Percentiles rank a stretch among this genome's conserved stretches.
Evolutionary conservation across 1,139 yeast genomes (phyloP).

Genomic region (Suhomyces coccinellae): DNA sequence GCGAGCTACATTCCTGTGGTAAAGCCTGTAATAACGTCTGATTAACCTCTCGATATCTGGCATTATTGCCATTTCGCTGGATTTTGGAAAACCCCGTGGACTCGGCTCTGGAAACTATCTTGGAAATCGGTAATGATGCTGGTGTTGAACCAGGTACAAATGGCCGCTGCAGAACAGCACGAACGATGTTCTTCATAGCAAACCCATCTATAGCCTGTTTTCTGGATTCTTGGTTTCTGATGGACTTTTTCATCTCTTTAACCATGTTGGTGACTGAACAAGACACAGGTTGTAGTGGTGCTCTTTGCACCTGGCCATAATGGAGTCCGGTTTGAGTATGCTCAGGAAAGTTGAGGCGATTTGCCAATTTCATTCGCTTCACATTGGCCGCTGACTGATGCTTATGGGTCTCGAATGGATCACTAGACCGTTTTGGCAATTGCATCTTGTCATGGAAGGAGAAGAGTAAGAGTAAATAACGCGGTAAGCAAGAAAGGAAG

Average conservation of each 20-base stretch:
- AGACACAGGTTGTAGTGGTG: conserved; percentile 2
- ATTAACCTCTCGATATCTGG: conserved; percentile 7
- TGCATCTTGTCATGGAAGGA: background rate
- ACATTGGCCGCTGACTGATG: conserved; percentile 18
- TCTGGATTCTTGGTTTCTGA: background rate
- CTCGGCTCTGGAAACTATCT: conserved; percentile 4
- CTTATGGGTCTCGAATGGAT: conserved; percentile 21
- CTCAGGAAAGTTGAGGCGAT: conserved; percentile 9
- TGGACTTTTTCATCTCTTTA: background rate
- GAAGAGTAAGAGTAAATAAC: too few species aligned
- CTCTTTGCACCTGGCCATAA: background rate
- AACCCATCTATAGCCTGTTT: background rate
- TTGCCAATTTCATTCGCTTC: conserved; percentile 19
- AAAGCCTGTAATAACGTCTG: background rate
- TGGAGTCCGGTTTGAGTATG: background rate
- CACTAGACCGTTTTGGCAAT: conserved; percentile 6
- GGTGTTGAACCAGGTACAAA: background rate
- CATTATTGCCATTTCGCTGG: conserved; percentile 7
- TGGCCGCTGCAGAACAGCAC: background rate
- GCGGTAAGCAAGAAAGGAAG: too few species aligned
- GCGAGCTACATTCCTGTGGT: background rate
- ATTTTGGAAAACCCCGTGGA: background rate
- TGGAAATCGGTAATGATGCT: conserved; percentile 3
- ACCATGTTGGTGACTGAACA: background rate
- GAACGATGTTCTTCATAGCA: conserved; percentile 1